Evolutionary conservation across 768 basidiomycete genomes (phyloP), one percentile per base, ranked within the genome.

Genomic region (Serendipita vermifera): DNA sequence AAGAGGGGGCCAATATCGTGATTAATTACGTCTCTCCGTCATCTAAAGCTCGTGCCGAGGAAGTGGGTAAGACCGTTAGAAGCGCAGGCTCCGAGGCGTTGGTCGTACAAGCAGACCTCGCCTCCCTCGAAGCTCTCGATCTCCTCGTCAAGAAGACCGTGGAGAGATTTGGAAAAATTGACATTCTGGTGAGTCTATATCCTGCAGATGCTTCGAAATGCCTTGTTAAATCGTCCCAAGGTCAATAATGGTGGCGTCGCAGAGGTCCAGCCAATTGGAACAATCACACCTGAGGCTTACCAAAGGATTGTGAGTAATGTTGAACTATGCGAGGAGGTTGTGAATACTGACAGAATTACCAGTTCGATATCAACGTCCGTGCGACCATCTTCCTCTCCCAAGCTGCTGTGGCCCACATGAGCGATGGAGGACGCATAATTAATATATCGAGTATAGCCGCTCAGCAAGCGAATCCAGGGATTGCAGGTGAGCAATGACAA

Each of bases 161-260:
- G 24, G 71, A 71, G 58, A 69, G 68, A 3, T 76, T 78, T 57
- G 77, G 79, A 3, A 69, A 67, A 56, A 64, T 82, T 56, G 79
- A 82, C 60, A 78, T 82, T 58, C 65, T 82, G 29, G 75, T 81
- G n/a, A n/a, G n/a, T n/a, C n/a, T n/a, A n/a, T n/a, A n/a, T n/a
- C n/a, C n/a, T n/a, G n/a, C n/a, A n/a, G n/a, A n/a, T n/a, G n/a
- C n/a, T n/a, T n/a, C n/a, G n/a, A n/a, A n/a, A n/a, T n/a, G n/a
- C n/a, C n/a, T n/a, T n/a, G n/a, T n/a, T n/a, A n/a, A n/a, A n/a
- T n/a, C n/a, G n/a, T n/a, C n/a, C n/a, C n/a, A n/a, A 74, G 7
- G 71, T 68, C 61, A 76, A 69, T 59, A 65, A 68, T 20, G 65
- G 82, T n/a, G 69, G 67, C 13, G 75, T 78, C 22, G 64, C 77